Evolutionary conservation across 2,329 filamentous ascomycete species (phyloP), one percentile per base, ranked within the genome.

Genomic region (Zasmidium angulare): DNA sequence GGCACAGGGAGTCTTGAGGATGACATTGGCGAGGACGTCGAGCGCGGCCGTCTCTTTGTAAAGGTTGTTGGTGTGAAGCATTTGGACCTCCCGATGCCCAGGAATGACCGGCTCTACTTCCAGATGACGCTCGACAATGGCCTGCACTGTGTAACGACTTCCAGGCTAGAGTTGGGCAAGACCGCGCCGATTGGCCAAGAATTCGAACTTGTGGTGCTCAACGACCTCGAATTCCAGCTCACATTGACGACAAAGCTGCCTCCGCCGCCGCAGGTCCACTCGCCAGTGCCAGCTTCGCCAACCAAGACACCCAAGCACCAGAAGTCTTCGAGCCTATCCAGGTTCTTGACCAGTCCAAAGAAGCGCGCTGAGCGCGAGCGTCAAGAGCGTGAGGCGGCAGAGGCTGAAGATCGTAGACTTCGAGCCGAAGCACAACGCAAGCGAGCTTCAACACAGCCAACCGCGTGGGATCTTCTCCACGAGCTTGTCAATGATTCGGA

Each of bases 51-150:
- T 61, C 82, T 99, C 1, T 99, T 99, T 69, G 93, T 99, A 66
- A 99, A 99, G 80, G 95, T 99, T n/a, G 89, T 98, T 75, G 93
- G 93, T 48, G 92, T 98, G 64, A 98, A 98, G 75, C 93, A 98
- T 69, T 83, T 99, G 40, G 93, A 97, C 71, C 81, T 98, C 47
- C 93, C 95, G 21, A 80, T 99, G 56, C 93, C 95, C 29, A 90
- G 88, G 78, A 93, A 89, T 70, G 93, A 98, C 76, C 88, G 91
- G 56, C 91, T 91, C 2, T 95, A 91, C 84, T 99, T 99, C 78
- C 93, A 93, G 68, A 84, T 99, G 11, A 99, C 95, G 0, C 84
- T 99, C n/a, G 95, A 99, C 76, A 99, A 99, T 65, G 95, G 95
- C 23, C 86, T 99, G 1, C 95, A 99, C 74, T 99, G 95, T 70